Conservation (phyloP, 371 early-diverging fungal genomes). For the Mortierella sp. region DNA sequence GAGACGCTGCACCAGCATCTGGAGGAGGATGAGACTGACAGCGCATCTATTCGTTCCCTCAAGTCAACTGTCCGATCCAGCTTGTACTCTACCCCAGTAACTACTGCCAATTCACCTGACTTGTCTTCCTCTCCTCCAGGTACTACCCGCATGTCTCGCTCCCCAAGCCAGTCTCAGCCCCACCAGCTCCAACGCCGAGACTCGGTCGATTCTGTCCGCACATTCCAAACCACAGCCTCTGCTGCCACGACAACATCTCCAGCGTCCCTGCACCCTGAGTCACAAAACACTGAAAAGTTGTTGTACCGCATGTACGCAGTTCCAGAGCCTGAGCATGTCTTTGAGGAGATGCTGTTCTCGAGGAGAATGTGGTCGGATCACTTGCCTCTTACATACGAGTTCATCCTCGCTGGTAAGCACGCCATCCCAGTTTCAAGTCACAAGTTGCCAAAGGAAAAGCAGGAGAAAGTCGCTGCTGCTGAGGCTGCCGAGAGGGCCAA, state of each 20-base stretch:
- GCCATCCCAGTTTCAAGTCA: slow-evolving; percentile 43
- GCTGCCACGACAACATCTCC: slow-evolving; percentile 27
- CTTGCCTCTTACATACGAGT: slow-evolving; percentile 55
- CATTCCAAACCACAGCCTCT: slow-evolving; percentile 8
- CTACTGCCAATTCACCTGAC: not conserved
- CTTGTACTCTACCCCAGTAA: slow-evolving; percentile 9
- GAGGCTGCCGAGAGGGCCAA: not conserved
- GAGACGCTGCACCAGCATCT: slow-evolving; percentile 21
- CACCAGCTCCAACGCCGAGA: slow-evolving; percentile 16
- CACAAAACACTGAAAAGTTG: slow-evolving; percentile 43
- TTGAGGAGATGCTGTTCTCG: slow-evolving; percentile 57
- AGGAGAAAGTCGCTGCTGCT: slow-evolving; percentile 1
- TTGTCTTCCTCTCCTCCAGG: not conserved
- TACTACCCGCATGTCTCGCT: not conserved
- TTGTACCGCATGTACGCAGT: slow-evolving; percentile 50
- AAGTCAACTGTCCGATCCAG: slow-evolving; percentile 37
- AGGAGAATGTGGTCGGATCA: slow-evolving; percentile 55
- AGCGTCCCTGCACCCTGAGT: slow-evolving; percentile 20
- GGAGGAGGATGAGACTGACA: slow-evolving; percentile 31
- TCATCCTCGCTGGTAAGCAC: slow-evolving; percentile 53
- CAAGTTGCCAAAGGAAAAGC: slow-evolving; percentile 11
- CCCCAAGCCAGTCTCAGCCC: not conserved
- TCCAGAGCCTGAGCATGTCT: slow-evolving; percentile 43
- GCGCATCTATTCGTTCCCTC: slow-evolving; percentile 33
- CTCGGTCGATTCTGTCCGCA: slow-evolving; percentile 18